Percentiles rank a stretch among this genome's conserved stretches.
phyloP scores from a whole-genome alignment of 2,329 filamentous ascomycete species.

The Pseudocercospora macadamiae region DNA sequence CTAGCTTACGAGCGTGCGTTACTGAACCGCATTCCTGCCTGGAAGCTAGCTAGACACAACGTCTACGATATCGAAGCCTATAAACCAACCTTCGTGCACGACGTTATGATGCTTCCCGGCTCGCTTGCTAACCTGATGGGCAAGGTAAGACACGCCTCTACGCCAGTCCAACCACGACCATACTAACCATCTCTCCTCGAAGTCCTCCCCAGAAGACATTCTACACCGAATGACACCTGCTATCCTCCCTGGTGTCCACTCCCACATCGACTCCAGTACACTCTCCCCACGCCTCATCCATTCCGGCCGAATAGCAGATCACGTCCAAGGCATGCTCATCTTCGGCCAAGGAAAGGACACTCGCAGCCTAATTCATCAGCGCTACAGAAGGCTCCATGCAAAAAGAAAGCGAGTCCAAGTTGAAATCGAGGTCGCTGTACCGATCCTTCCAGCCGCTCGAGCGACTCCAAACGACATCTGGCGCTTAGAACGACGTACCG shows the following conservation, averaged over 20 bases:
- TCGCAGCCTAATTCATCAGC: constrained; percentile 28
- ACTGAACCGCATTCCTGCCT: constrained; percentile 27
- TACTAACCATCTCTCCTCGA: neutral
- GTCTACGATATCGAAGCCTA: constrained; percentile 55
- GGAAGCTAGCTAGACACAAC: neutral
- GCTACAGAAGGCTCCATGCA: constrained; percentile 26
- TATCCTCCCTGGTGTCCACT: constrained; percentile 27
- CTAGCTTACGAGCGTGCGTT: constrained; percentile 32
- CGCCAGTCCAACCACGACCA: neutral
- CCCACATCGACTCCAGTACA: constrained; percentile 26
- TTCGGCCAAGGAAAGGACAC: constrained; percentile 30
- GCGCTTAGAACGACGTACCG: constrained; percentile 20
- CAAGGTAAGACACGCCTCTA: constrained; percentile 21
- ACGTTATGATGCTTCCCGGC: constrained; percentile 56
- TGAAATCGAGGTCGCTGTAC: constrained; percentile 29
- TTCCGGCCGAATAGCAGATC: constrained; percentile 20
- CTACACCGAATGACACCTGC: constrained; percentile 35
- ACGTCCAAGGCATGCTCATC: constrained; percentile 35
- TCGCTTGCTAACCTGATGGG: constrained; percentile 38
- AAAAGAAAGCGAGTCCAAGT: constrained; percentile 25
- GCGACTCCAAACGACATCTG: constrained; percentile 8
- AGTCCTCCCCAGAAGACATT: constrained; percentile 26
- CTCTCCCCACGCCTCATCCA: constrained; percentile 28
- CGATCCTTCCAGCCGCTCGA: neutral
- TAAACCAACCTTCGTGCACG: constrained; percentile 57